phyloP scores from a whole-genome alignment of 805 yeast species.

The Wickerhamomyces xylosicus region DNA sequence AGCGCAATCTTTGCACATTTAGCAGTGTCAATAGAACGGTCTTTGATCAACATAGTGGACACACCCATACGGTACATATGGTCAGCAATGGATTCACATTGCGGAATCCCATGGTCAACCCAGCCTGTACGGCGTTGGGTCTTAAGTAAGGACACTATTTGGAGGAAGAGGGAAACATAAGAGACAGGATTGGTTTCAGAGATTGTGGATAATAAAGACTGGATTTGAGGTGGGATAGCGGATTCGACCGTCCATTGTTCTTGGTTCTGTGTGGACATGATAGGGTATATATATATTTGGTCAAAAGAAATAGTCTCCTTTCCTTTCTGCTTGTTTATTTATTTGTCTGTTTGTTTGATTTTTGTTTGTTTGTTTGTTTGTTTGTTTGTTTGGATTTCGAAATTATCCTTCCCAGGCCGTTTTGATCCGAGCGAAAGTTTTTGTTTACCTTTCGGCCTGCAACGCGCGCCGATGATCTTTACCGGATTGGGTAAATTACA shows the following conservation, averaged over 20 bases:
- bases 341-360: background rate
- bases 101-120: slow-evolving; percentile 49
- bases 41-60: slow-evolving; percentile 56
- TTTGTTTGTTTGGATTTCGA: background rate
- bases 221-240: slow-evolving; percentile 39
- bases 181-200: slow-evolving; percentile 20
- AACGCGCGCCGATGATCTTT: background rate
- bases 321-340: background rate
- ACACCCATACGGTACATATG: slow-evolving; percentile 95
- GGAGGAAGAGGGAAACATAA: slow-evolving; percentile 47
- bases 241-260: slow-evolving; percentile 41
- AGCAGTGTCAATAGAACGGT: slow-evolving; percentile 42
- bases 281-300: no score
- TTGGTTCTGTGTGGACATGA: background rate
- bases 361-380: background rate
- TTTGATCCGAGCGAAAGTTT: background rate
- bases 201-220: slow-evolving; percentile 21
- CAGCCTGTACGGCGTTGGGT: slow-evolving; percentile 87
- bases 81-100: slow-evolving; percentile 67
- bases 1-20: slow-evolving; percentile 79
- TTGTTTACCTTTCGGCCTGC: background rate
- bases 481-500: background rate
- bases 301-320: no score
- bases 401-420: no score
- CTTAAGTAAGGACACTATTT: slow-evolving; percentile 64